Evolutionary conservation across 176 grass and related monocot genomes (phyloP), one percentile per base, ranked within the genome.

Genomic region (Juncus effusus): DNA sequence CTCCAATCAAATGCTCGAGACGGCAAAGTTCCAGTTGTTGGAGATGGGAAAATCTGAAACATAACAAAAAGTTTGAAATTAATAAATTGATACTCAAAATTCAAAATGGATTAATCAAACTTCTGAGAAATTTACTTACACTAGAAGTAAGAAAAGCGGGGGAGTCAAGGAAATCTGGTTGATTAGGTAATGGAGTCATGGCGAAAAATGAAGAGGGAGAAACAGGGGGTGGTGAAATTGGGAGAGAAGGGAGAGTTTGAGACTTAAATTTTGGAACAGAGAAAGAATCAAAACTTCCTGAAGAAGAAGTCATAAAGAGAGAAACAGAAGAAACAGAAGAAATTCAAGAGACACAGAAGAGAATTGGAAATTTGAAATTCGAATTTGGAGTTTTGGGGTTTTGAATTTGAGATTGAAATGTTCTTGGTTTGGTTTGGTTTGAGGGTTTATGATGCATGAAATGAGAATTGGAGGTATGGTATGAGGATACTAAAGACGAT

Each of bases 151-250:
- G 70, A 62, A 91, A 64, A 16, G 77, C 77, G 10, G 92, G 77
- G 36, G 87, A 96, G 69, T 91, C 84, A 42, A 91, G 73, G 79
- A 91, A 71, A 70, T 67, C 79, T 8, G 79, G 57, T 6, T 78
- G 79, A 69, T 75, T 82, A 40, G 90, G 74, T 13, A 86, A 78
- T 3, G 75, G 47, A 6, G 83, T 65, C 51, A 90, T 85, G 81
- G 53, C 76, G 76, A 96, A 96, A 84, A 66, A 96, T 65, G 91
- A 80, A 45, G 92, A 95, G 12, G 90, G 83, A 12, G 86, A 86
- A 69, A 86, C 39, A 3, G 68, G 90, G 42, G 70, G 53, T 1
- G 91, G 79, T 13, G 84, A 88, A 9, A 96, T 63, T 51, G 84
- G 87, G 51, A 91, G 68, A 1, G 84, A 90, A 60, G 87, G 82